A percentile compares a stretch with the other conserved stretches of the same genome.
These are phyloP conservation scores for Cnidoscolus chayamansa DNA, from an alignment of 441 rosid genomes.

Conservation along the genomic window DNA sequence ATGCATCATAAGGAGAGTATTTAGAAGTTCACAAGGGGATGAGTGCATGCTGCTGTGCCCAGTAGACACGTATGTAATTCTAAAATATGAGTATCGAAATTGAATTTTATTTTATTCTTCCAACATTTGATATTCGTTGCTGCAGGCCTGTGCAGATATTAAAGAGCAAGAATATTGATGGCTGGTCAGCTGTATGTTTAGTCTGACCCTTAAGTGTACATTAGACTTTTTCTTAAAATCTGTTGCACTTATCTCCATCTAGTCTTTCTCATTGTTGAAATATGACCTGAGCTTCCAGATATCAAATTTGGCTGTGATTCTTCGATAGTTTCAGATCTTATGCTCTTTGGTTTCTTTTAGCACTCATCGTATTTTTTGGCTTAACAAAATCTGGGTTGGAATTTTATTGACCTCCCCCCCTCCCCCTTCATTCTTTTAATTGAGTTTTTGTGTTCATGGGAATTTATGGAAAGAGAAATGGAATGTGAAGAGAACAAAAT, in stretches of 20 bases:
- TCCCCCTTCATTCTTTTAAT: not conserved
- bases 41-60: conserved; percentile 94
- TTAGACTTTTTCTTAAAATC: not conserved
- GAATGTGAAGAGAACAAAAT: not conserved
- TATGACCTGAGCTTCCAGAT: not conserved
- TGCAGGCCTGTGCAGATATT: conserved; percentile 95
- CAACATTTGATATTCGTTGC: conserved; percentile 23
- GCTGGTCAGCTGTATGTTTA: conserved; percentile 92
- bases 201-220: not conserved
- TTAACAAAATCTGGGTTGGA: not conserved
- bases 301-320: conserved; percentile 1
- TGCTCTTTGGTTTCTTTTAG: not conserved
- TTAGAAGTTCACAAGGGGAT: conserved; percentile 69
- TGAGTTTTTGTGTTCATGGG: not conserved
- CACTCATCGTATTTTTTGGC: not conserved
- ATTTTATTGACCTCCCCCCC: not conserved
- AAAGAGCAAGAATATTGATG: conserved; percentile 80
- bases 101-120: conserved; percentile 13
- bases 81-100: not conserved
- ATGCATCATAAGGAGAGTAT: conserved; percentile 84
- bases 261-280: not conserved
- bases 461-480: not conserved
- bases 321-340: not conserved
- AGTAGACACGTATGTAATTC: conserved; percentile 73
- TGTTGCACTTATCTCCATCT: not conserved